Percentiles rank a stretch among this genome's conserved stretches.
These are phyloP conservation scores for Zoysia matrella DNA, from an alignment of 202 grass and related monocot genomes.

Conservation along the genomic window DNA sequence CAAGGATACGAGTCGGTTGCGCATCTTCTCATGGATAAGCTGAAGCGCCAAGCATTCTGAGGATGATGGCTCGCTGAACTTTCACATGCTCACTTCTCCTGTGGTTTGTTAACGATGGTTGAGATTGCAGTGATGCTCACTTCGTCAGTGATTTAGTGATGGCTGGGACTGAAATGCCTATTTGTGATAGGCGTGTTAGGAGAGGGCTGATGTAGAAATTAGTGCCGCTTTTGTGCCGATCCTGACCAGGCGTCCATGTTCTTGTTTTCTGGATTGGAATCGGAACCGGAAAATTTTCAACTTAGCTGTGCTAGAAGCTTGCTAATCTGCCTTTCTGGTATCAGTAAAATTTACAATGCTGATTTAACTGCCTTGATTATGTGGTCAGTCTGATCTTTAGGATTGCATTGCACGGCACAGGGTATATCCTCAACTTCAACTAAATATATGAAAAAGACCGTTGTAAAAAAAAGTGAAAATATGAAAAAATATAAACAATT, in stretches of 20 bases:
- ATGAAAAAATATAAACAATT: too few species aligned
- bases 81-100: slow-evolving; percentile 28
- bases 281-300: neutral
- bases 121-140: slow-evolving; percentile 20
- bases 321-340: neutral
- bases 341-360: neutral
- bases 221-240: slow-evolving; percentile 2
- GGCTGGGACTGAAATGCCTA: neutral
- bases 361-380: neutral
- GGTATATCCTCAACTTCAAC: neutral
- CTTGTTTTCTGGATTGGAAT: slow-evolving; percentile 1
- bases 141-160: slow-evolving; percentile 29
- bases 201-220: slow-evolving; percentile 1
- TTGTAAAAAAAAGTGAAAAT: neutral
- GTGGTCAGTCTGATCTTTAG: neutral
- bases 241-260: neutral
- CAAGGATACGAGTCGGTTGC: slow-evolving; percentile 88
- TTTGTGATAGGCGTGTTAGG: neutral
- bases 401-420: neutral
- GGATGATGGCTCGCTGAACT: neutral
- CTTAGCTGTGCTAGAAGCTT: neutral
- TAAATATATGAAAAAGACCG: neutral
- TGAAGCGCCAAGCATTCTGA: slow-evolving; percentile 57
- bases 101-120: slow-evolving; percentile 24
- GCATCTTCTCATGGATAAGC: slow-evolving; percentile 86